Evolutionary conservation across 805 yeast species (phyloP).

Genomic region (Tetrapisispora nanseiensis): DNA sequence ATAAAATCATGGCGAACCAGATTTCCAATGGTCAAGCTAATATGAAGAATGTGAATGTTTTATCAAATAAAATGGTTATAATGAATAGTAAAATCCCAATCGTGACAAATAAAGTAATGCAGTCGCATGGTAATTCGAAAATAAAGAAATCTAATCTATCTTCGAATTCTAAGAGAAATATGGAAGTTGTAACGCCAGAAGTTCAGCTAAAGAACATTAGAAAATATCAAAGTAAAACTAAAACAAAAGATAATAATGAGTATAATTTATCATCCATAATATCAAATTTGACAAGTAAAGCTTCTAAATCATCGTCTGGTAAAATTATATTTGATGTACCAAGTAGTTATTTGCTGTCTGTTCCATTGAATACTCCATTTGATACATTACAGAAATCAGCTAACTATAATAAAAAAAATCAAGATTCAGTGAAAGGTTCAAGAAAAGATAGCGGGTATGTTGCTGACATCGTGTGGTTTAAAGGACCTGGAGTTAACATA

Average conservation of each 20-base stretch:
- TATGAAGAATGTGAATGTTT: background rate
- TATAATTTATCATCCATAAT: slow-evolving; percentile 17
- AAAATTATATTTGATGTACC: slow-evolving; percentile 23
- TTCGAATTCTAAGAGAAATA: background rate
- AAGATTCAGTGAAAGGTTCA: slow-evolving; percentile 17
- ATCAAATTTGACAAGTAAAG: slow-evolving; percentile 20
- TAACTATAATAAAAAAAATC: slow-evolving; percentile 18
- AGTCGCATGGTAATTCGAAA: background rate
- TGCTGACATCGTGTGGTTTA: slow-evolving; percentile 52
- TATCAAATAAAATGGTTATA: background rate
- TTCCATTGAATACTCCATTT: slow-evolving; percentile 23
- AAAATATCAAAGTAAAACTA: slow-evolving; percentile 9
- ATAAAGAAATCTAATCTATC: background rate
- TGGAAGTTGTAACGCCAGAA: background rate
- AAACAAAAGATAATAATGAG: slow-evolving; percentile 9
- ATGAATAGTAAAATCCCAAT: slow-evolving; percentile 1
- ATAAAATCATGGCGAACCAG: background rate
- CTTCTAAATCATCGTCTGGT: slow-evolving; percentile 14
- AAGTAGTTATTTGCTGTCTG: slow-evolving; percentile 20
- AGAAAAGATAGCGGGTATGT: slow-evolving; percentile 12
- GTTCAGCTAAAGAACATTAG: background rate
- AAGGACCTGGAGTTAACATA: slow-evolving; percentile 51
- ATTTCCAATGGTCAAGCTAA: background rate
- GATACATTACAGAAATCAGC: slow-evolving; percentile 29
- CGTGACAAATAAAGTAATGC: background rate